Conservation (phyloP, 768 basidiomycete genomes). For the Russula dissimulans region DNA sequence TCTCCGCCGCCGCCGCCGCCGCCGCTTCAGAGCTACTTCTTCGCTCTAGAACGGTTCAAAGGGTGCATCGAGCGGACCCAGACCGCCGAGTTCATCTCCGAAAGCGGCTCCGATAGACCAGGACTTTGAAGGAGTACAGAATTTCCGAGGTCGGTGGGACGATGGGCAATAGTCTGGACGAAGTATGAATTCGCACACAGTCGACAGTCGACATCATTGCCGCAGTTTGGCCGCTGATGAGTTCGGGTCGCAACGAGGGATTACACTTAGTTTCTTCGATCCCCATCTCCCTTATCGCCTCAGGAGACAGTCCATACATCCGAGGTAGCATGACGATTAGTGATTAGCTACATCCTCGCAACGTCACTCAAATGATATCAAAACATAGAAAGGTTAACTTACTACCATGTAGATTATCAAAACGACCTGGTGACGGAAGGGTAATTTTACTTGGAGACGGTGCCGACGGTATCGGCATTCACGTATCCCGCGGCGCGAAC, state of each 20-base stretch:
- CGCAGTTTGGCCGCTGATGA: not conserved
- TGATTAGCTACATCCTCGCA: too few species aligned
- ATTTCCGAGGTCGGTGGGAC: not conserved
- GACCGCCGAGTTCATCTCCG: not conserved
- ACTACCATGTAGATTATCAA: too few species aligned
- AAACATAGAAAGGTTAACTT: not conserved
- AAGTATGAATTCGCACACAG: not conserved
- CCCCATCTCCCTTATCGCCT: too few species aligned
- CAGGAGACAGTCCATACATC: too few species aligned
- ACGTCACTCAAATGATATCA: not conserved
- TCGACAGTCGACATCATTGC: not conserved
- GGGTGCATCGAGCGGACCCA: not conserved
- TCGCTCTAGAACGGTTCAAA: not conserved
- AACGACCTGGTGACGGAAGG: too few species aligned
- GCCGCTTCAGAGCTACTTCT: not conserved
- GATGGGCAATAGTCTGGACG: not conserved
- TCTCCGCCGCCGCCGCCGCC: slow-evolving; percentile 1
- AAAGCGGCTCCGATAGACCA: not conserved
- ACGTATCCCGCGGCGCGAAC: not conserved
- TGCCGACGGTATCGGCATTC: not conserved
- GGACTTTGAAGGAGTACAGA: not conserved
- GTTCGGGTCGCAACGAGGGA: too few species aligned
- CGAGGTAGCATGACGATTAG: too few species aligned
- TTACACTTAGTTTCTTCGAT: too few species aligned
- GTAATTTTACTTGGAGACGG: not conserved